These are phyloP conservation scores for Dryas drummondii DNA, from an alignment of 306 rosid genomes.

Conservation along the genomic window DNA sequence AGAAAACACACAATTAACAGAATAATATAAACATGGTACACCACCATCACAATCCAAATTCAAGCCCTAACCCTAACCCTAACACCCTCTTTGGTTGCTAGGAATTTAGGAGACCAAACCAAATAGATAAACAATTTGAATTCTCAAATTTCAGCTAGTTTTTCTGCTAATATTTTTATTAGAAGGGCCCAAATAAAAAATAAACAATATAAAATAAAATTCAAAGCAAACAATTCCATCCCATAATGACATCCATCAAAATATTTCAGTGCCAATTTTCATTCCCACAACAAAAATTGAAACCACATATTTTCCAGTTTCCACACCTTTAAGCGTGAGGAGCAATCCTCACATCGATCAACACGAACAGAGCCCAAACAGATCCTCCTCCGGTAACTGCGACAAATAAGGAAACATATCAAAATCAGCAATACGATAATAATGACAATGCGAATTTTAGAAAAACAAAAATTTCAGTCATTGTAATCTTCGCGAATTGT, in stretches of 20 bases:
- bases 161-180: background rate
- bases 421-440: background rate
- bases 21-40: background rate
- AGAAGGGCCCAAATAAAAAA: constrained; percentile 7
- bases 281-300: background rate
- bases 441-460: background rate
- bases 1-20: constrained; percentile 2
- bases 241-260: background rate
- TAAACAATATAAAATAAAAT: constrained; percentile 19
- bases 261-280: too few relatives aligned
- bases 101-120: too few relatives aligned
- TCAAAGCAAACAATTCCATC: constrained; percentile 5
- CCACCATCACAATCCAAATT: background rate
- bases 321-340: background rate
- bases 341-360: constrained; percentile 21
- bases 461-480: background rate
- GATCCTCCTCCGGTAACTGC: constrained; percentile 14
- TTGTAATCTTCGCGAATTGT: background rate
- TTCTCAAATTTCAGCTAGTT: constrained; percentile 3
- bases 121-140: background rate
- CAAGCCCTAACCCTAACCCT: background rate
- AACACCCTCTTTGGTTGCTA: too few relatives aligned
- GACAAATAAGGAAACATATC: background rate
- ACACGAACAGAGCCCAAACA: constrained; percentile 2
- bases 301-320: background rate